Conservation (phyloP, 1,284 basidiomycete species). For the Cryptococcus sp. region DNA sequence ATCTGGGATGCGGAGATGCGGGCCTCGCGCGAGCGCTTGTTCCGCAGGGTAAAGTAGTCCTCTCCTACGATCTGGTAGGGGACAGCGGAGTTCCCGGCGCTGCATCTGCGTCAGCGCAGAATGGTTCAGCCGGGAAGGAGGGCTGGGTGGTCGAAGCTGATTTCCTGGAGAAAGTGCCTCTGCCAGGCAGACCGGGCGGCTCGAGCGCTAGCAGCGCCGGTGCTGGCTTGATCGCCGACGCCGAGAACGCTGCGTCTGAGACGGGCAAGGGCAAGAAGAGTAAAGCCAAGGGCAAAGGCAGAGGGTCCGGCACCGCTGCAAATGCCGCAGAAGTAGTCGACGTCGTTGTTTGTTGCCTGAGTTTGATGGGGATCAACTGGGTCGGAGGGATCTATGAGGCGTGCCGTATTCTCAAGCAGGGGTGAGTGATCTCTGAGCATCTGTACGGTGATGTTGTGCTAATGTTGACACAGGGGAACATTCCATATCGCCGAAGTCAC, state of each 20-base stretch:
- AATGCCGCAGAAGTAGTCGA: conserved; percentile 68
- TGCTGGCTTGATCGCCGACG: conserved; percentile 2
- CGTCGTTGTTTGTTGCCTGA: conserved; percentile 88
- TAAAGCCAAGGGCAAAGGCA: conserved; percentile 24
- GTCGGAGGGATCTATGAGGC: conserved; percentile 84
- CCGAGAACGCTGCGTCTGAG: conserved; percentile 1
- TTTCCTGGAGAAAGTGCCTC: conserved; percentile 69
- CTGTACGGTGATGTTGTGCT: background rate
- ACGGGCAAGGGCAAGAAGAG: conserved; percentile 49
- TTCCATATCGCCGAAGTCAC: conserved; percentile 95
- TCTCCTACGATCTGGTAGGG: conserved; percentile 80
- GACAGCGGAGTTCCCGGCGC: conserved; percentile 53
- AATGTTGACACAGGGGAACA: conserved; percentile 65
- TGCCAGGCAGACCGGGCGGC: conserved; percentile 72
- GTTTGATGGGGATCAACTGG: conserved; percentile 98
- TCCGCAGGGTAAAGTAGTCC: conserved; percentile 67
- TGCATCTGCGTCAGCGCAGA: background rate
- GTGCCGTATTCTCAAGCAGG: conserved; percentile 76
- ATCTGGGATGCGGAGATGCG: conserved; percentile 95
- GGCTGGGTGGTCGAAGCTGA: conserved; percentile 78
- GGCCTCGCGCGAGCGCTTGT: conserved; percentile 75
- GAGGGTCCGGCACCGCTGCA: conserved; percentile 6
- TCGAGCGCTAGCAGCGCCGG: conserved; percentile 1
- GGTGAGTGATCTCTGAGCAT: conserved; percentile 60
- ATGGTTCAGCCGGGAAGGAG: conserved; percentile 61